These are phyloP conservation scores for Claviceps sp. DNA, from an alignment of 2,329 filamentous ascomycete species.

Conservation along the genomic window DNA sequence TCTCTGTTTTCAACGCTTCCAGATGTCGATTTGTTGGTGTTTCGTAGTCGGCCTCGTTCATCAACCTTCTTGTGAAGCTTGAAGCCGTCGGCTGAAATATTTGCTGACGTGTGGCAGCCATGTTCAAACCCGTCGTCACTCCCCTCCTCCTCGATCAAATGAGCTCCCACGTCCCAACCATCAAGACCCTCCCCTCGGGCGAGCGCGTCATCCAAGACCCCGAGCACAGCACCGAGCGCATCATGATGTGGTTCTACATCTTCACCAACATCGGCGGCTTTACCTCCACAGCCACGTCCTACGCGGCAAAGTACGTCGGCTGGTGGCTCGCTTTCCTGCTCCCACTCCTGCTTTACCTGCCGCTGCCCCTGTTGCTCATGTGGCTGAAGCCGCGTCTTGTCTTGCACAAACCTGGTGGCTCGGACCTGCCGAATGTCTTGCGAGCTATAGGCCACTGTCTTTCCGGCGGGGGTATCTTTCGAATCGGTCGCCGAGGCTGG, in stretches of 20 bases:
- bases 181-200: constrained; percentile 30
- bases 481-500: constrained; percentile 39
- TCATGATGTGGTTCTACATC: constrained; percentile 52
- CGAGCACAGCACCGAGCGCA: constrained; percentile 47
- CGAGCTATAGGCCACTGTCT: constrained; percentile 40
- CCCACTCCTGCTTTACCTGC: constrained; percentile 38
- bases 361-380: constrained; percentile 44
- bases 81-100: too few relatives aligned
- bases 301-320: constrained; percentile 37
- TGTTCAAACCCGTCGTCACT: constrained; percentile 62
- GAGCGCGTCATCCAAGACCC: constrained; percentile 58
- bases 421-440: constrained; percentile 46
- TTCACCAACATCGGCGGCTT: constrained; percentile 42
- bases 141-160: constrained; percentile 56
- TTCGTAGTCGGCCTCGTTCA: neutral
- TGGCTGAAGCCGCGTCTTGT: constrained; percentile 44
- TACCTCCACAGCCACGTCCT: constrained; percentile 36
- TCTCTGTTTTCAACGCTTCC: too few relatives aligned
- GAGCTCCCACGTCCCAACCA: constrained; percentile 31
- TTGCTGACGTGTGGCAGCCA: constrained; percentile 11
- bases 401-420: constrained; percentile 47
- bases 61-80: neutral
- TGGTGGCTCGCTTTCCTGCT: constrained; percentile 35
- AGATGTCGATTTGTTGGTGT: too few relatives aligned
- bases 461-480: constrained; percentile 34